Conservation (phyloP, 345 rosid genomes). For the Eucalyptus albens region DNA sequence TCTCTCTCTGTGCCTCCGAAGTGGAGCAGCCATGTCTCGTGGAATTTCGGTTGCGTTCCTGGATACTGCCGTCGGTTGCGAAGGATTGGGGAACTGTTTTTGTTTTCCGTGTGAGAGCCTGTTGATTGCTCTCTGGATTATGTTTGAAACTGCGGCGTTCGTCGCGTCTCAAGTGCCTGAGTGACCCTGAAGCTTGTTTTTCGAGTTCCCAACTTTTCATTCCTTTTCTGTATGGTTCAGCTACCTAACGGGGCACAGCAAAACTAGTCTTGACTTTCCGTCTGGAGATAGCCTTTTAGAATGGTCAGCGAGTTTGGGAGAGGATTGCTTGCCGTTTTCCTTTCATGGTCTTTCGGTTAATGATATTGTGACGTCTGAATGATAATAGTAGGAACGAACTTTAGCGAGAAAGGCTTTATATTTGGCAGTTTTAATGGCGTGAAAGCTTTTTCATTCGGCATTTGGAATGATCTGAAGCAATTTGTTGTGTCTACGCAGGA, state of each 20-base stretch:
- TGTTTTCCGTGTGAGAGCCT: not conserved
- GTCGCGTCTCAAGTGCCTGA: not conserved
- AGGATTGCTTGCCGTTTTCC: not conserved
- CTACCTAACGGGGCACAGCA: not conserved
- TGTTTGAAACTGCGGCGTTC: not conserved
- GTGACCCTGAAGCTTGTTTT: not conserved
- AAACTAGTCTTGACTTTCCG: not conserved
- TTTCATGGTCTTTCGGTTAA: not conserved
- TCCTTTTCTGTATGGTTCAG: not conserved
- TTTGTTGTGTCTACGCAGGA: slow-evolving; percentile 10
- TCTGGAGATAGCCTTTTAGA: not conserved
- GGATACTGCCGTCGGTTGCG: not conserved
- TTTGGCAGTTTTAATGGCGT: not conserved
- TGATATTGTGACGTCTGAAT: not conserved
- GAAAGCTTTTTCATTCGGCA: not conserved
- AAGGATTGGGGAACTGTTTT: not conserved
- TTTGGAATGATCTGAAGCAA: not conserved
- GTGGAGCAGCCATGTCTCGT: not conserved
- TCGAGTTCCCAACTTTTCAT: not conserved
- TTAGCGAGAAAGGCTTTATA: not conserved
- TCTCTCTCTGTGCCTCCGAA: too few species aligned
- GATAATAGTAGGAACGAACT: not conserved
- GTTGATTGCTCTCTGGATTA: not conserved
- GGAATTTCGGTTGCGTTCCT: not conserved
- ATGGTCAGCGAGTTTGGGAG: not conserved